A percentile compares a stretch with the other conserved stretches of the same genome.
phyloP scores from a whole-genome alignment of 2,329 filamentous ascomycete species.

The Epichloe brachyelytri region DNA sequence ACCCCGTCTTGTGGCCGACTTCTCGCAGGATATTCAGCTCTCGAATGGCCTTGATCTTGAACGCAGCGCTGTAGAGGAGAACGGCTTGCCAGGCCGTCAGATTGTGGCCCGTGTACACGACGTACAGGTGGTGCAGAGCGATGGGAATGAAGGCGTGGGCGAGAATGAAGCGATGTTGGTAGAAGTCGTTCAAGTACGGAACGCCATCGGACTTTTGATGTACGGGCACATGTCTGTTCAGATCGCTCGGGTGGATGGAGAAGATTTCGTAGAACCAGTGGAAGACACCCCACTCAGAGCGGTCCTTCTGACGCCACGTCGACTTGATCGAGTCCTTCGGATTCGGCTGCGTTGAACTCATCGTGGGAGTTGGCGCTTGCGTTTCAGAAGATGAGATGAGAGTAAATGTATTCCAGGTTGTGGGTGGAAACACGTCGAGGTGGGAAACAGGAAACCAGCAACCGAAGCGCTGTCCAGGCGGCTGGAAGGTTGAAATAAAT shows the following conservation, averaged over 20 bases:
- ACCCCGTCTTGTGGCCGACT: constrained; percentile 2
- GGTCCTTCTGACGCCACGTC: constrained; percentile 5
- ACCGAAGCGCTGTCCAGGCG: too few relatives aligned
- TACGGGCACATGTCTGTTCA: constrained; percentile 3
- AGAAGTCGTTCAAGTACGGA: constrained; percentile 3
- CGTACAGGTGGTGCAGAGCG: constrained; percentile 3
- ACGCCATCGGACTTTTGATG: constrained; percentile 5
- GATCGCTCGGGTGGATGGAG: constrained; percentile 1
- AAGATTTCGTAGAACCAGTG: constrained; percentile 7
- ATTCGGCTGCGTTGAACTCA: not conserved
- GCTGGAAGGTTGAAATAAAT: too few relatives aligned
- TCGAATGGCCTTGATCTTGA: constrained; percentile 5
- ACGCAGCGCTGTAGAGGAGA: constrained; percentile 2
- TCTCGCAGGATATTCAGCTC: constrained; percentile 3
- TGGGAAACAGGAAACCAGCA: too few relatives aligned
- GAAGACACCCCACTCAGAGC: constrained; percentile 5
- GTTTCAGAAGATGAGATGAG: too few relatives aligned
- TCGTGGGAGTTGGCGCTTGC: not conserved
- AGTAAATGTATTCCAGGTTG: too few relatives aligned
- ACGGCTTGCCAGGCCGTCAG: constrained; percentile 5
- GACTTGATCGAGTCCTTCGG: constrained; percentile 6
- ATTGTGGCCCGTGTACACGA: constrained; percentile 4
- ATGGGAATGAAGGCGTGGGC: constrained; percentile 5
- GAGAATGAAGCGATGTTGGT: constrained; percentile 6
- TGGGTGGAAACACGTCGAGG: too few relatives aligned